Evolutionary conservation across 306 rosid genomes (phyloP), one percentile per base, ranked within the genome.

Genomic region (Dalbergia cochinchinensis): DNA sequence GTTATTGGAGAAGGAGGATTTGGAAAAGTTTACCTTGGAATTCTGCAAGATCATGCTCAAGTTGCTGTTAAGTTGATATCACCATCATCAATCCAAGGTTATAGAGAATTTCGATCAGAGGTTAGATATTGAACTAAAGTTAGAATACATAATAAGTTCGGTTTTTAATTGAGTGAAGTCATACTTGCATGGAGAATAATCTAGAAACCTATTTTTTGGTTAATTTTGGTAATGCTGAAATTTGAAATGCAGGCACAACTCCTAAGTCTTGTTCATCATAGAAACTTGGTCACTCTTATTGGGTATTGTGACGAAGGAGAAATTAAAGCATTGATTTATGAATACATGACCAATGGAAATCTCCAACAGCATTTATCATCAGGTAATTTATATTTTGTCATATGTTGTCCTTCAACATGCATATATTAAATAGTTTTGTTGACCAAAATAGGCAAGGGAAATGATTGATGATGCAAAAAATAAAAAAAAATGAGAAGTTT

Each of bases 31-130:
- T 83, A 83, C 39, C 7, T 11, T 4, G 90, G 88, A 1, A 12
- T 1, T 33, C 73, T 89, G 1, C 50, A 64, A 16, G 80, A 83
- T 76, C 62, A 50, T 6, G 59, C 48, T 16, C 65, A 76, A 78
- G 87, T 89, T 8, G 90, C 89, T 22, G 80, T 80, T 14, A 87
- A 90, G 83, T n/a, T 83, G 20, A 85, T 85, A n/a, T 85, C 88
- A 16, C 5, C 44, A 1, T 74, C 87, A 8, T 82, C 92, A 54
- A 50, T 18, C 8, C 86, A 88, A 80, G 90, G 90, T 22, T 55
- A 57, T 44, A 82, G 65, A 11, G 86, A 83, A 51, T 85, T 84
- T 47, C 71, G 22, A 54, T 77, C 83, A 0, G 92, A 84, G 89
- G 85, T 83, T 63, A 69, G 77, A 35, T 1, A 4, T 11, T 60